Base-by-base conservation (phyloP, 768 basidiomycete species). In the Piloderma croceum region DNA sequence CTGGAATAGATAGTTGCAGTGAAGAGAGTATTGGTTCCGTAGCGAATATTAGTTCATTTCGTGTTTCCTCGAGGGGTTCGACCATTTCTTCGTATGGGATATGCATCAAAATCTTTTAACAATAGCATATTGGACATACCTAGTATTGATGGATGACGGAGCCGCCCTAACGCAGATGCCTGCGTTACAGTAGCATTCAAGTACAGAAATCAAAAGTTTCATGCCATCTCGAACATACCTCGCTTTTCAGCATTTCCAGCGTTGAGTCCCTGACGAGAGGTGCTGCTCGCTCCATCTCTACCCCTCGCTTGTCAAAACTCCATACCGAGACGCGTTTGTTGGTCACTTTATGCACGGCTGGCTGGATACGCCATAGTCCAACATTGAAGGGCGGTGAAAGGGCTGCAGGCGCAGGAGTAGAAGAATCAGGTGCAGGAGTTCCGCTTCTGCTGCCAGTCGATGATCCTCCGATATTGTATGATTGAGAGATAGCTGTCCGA, bases 11-110 rank as follows among this genome's bases (percentile, higher is more conserved):
- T 18, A 83, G 68, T 38, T 83, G 76, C 10, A 99, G 72, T 2
- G 90, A 88, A 0, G 90, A 85, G 7, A 89, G 63, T 23, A 98
- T 68, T 22, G 84, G 83, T 56, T 99, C 96, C 1, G 96, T 96
- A 6, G 93, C 94, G 54, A 97, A 98, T 29, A 83, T 79, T 29
- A 98, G 69, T 51, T 94, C 88, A 25, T 68, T 83, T 41, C 94
- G 71, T 0, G 92, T 86, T 62, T 99, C 94, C 57, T 97, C 92
- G 34, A 96, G 65, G 19, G 96, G 94, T 63, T 99, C 96, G 21
- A 94, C 92, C 83, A 97, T 89, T 68, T 98, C 94, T 90, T 60
- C 27, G 22, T 17, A 42, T 41, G 34, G 48, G 41, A 41, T 31
- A 29, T 25, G 44, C 41, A 44, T 43, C 34, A 52, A 27, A 15